These are phyloP conservation scores for Xanthoconium separans DNA, from an alignment of 1,284 basidiomycete genomes.

Conservation along the genomic window DNA sequence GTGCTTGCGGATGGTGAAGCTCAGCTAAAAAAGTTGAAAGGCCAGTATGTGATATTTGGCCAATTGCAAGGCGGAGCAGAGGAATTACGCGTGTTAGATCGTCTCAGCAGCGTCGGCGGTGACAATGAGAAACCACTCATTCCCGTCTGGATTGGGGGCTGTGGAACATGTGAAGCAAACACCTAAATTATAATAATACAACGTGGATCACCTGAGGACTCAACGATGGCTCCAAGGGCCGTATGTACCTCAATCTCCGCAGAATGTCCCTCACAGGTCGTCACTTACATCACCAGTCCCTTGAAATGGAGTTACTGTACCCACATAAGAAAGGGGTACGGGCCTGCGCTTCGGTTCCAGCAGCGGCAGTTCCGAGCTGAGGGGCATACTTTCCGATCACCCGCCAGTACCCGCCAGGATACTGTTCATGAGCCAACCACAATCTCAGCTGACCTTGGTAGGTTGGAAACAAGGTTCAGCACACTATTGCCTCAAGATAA, in stretches of 20 bases:
- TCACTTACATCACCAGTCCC: constrained; percentile 4
- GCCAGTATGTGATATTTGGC: constrained; percentile 50
- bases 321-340: background rate
- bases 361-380: background rate
- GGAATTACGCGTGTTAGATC: constrained; percentile 37
- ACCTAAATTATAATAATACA: background rate
- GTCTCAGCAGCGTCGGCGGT: constrained; percentile 35
- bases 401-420: background rate
- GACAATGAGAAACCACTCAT: constrained; percentile 38
- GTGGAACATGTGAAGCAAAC: constrained; percentile 26
- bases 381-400: background rate
- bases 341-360: background rate
- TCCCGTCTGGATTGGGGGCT: constrained; percentile 46
- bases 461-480: background rate
- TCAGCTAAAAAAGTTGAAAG: constrained; percentile 42
- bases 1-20: constrained; percentile 42
- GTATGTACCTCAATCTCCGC: background rate
- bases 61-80: constrained; percentile 35
- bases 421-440: background rate
- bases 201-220: constrained; percentile 8
- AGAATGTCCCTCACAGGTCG: background rate
- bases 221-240: background rate
- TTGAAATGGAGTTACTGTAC: background rate
- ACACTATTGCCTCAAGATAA: background rate
- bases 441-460: background rate